phyloP scores from a whole-genome alignment of 768 basidiomycete species.

The Leccinellum albellum region DNA sequence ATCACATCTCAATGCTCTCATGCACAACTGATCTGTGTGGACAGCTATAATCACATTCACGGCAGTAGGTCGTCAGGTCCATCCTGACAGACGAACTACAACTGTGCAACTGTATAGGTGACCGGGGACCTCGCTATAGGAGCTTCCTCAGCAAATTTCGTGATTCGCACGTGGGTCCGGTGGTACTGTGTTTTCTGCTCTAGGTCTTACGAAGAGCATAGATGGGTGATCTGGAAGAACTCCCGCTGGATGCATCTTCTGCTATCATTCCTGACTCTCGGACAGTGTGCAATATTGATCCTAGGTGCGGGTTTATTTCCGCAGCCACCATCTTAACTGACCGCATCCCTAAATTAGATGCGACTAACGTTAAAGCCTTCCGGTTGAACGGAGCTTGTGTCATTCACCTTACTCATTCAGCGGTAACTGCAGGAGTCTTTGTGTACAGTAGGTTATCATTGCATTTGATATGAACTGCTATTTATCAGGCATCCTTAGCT shows the following conservation, averaged over 20 bases:
- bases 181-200: not conserved
- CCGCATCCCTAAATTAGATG: slow-evolving; percentile 5
- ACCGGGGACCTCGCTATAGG: slow-evolving; percentile 7
- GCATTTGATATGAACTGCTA: not conserved
- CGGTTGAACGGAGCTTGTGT: slow-evolving; percentile 1
- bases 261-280: slow-evolving; percentile 10
- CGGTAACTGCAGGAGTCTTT: slow-evolving; percentile 1
- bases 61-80: slow-evolving; percentile 5
- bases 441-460: slow-evolving; percentile 15
- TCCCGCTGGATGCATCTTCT: slow-evolving; percentile 12
- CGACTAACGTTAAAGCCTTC: not conserved
- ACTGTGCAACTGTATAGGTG: slow-evolving; percentile 9
- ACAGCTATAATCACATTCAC: not conserved
- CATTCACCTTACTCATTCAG: not conserved
- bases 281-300: slow-evolving; percentile 22
- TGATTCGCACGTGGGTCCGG: slow-evolving; percentile 25
- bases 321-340: too few relatives aligned
- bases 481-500: slow-evolving; percentile 11
- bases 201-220: not conserved
- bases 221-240: slow-evolving; percentile 28
- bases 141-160: slow-evolving; percentile 19
- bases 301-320: slow-evolving; percentile 5
- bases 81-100: not conserved
- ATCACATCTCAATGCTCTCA: not conserved
- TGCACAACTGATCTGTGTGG: not conserved